A percentile compares a stretch with the other conserved stretches of the same genome.
phyloP scores from a whole-genome alignment of 2,329 filamentous ascomycete species.

The Eutypa lata region DNA sequence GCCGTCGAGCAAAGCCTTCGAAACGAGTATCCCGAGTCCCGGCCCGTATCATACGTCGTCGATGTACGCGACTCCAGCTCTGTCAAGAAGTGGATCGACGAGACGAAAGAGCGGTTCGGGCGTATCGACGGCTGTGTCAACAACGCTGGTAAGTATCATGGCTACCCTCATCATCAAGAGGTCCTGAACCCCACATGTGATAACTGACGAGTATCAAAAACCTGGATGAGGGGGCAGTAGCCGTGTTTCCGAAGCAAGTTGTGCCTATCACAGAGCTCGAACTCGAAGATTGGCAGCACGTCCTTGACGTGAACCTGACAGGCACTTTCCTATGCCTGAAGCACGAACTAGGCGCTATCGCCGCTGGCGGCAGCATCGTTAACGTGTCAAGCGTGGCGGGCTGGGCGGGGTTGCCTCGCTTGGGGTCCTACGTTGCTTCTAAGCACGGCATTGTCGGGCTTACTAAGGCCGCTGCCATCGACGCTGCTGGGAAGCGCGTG shows the following conservation, averaged over 20 bases:
- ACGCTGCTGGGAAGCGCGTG: conserved; percentile 16
- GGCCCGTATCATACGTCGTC: conserved; percentile 21
- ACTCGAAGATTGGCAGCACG: conserved; percentile 39
- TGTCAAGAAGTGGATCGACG: conserved; percentile 32
- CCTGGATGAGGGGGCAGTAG: too few relatives aligned
- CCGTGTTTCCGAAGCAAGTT: conserved; percentile 8
- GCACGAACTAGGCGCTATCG: conserved; percentile 42
- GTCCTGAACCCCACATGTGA: too few relatives aligned
- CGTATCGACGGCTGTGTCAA: conserved; percentile 34
- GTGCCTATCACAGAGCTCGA: conserved; percentile 22
- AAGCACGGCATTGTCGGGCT: conserved; percentile 31
- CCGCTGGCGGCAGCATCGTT: conserved; percentile 40
- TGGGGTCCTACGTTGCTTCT: conserved; percentile 28
- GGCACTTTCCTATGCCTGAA: conserved; percentile 50
- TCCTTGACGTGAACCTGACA: conserved; percentile 42
- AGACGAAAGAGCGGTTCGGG: conserved; percentile 30
- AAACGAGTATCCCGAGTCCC: conserved; percentile 18
- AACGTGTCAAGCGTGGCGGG: conserved; percentile 42
- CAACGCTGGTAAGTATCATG: conserved; percentile 31
- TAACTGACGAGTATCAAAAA: too few relatives aligned
- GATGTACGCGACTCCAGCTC: conserved; percentile 29
- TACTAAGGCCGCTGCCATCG: conserved; percentile 26
- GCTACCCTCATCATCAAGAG: too few relatives aligned
- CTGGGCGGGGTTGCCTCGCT: conserved; percentile 27
- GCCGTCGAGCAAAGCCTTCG: conserved; percentile 20